Conservation (phyloP, 495 filamentous ascomycete genomes). For the Neurospora sp. region DNA sequence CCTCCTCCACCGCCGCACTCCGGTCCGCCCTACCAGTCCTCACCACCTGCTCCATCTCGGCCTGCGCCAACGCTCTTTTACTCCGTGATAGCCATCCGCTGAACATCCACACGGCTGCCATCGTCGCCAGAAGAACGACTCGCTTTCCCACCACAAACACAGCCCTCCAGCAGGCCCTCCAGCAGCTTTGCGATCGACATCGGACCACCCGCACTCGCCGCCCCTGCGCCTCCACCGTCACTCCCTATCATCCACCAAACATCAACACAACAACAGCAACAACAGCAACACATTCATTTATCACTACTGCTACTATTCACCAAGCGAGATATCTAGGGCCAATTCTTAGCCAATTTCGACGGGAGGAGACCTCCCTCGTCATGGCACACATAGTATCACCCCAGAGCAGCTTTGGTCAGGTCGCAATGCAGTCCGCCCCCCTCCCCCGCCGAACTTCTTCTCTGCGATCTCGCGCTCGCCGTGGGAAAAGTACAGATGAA, state of each 20-base stretch:
- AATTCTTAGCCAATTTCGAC: neutral
- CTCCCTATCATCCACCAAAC: conserved; percentile 18
- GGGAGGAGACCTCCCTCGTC: neutral
- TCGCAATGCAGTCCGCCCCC: conserved; percentile 11
- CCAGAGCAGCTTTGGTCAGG: conserved; percentile 19
- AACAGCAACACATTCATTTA: conserved; percentile 10
- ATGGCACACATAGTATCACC: conserved; percentile 21
- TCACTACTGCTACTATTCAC: neutral
- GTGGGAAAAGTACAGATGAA: conserved; percentile 9
- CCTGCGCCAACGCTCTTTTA: conserved; percentile 27
- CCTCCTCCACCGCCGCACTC: conserved; percentile 10
- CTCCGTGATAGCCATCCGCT: conserved; percentile 21
- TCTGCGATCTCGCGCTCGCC: conserved; percentile 1
- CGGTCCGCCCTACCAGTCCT: neutral
- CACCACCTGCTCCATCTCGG: conserved; percentile 22
- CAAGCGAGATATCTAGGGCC: neutral
- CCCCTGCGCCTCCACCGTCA: conserved; percentile 10
- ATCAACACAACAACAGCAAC: neutral
- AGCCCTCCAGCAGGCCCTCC: neutral
- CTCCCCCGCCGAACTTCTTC: conserved; percentile 7
- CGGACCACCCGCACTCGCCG: conserved; percentile 14
- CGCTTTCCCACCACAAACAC: conserved; percentile 3
- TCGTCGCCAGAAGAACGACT: conserved; percentile 26
- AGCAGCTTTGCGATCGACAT: conserved; percentile 5
- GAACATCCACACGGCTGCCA: conserved; percentile 21